Evolutionary conservation across 2,329 filamentous ascomycete genomes (phyloP).

Genomic region (Akanthomyces muscarius): DNA sequence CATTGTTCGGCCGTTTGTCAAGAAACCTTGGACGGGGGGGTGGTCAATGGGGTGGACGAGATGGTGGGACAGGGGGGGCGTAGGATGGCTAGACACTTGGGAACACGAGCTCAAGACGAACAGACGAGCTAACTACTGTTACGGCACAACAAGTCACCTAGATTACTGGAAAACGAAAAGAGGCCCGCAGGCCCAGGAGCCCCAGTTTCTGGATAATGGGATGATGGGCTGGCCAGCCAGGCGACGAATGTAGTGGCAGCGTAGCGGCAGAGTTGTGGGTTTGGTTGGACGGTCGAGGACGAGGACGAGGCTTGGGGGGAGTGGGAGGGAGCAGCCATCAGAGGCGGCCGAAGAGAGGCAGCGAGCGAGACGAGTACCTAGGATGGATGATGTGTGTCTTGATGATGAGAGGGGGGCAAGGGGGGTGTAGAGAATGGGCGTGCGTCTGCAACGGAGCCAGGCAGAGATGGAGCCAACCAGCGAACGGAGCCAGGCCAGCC

Average conservation of each 20-base stretch:
- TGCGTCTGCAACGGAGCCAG: no score
- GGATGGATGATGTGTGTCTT: no score
- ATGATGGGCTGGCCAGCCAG: not conserved
- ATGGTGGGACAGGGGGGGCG: not conserved
- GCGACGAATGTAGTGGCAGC: not conserved
- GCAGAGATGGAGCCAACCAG: no score
- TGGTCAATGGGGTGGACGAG: not conserved
- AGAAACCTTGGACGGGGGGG: constrained; percentile 4
- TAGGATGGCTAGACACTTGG: not conserved
- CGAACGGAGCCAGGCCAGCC: no score
- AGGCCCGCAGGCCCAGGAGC: not conserved
- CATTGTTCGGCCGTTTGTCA: constrained; percentile 12
- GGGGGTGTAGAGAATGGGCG: no score
- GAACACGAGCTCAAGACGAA: not conserved
- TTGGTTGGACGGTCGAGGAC: not conserved
- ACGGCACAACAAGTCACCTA: not conserved
- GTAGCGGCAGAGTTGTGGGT: not conserved
- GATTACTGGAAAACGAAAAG: not conserved
- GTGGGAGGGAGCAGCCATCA: not conserved
- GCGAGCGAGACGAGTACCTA: not conserved
- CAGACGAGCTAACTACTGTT: not conserved
- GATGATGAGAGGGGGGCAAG: no score
- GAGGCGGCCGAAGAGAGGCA: not conserved
- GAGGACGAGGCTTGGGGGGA: not conserved
- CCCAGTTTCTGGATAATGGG: constrained; percentile 6